A percentile compares a stretch with the other conserved stretches of the same genome.
phyloP scores from a whole-genome alignment of 805 yeast genomes.

The Spathaspora gorwiae region DNA sequence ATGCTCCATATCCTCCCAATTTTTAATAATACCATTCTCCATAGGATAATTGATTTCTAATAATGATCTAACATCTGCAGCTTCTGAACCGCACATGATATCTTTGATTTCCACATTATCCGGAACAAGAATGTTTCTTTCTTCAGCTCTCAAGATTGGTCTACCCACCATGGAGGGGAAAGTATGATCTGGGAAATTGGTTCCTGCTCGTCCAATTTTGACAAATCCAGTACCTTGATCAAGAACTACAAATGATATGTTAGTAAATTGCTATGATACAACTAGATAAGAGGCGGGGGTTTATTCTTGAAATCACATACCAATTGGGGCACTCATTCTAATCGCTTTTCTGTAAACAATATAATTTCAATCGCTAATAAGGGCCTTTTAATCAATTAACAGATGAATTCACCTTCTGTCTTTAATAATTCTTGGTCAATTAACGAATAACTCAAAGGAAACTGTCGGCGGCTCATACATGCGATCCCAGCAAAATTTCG shows the following conservation, averaged over 20 bases:
- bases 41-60: slow-evolving; percentile 94
- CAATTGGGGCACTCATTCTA: slow-evolving; percentile 21
- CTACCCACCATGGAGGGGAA: slow-evolving; percentile 97
- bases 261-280: neutral
- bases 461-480: too few species aligned
- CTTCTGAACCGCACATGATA: slow-evolving; percentile 97
- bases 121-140: slow-evolving; percentile 52
- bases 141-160: slow-evolving; percentile 96
- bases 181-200: slow-evolving; percentile 94
- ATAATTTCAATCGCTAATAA: too few species aligned
- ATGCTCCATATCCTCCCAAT: slow-evolving; percentile 99
- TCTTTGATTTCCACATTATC: slow-evolving; percentile 80
- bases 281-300: neutral
- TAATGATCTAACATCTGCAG: slow-evolving; percentile 82
- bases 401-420: too few species aligned
- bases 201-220: slow-evolving; percentile 93
- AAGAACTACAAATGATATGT: slow-evolving; percentile 51
- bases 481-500: too few species aligned
- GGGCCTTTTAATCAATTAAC: too few species aligned
- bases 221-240: slow-evolving; percentile 99
- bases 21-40: slow-evolving; percentile 96
- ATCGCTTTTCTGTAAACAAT: too few species aligned
- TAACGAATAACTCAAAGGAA: too few species aligned
- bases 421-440: too few species aligned
- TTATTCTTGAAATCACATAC: slow-evolving; percentile 18